Base-by-base conservation (phyloP, 768 basidiomycete species). In the Boletales sp. region DNA sequence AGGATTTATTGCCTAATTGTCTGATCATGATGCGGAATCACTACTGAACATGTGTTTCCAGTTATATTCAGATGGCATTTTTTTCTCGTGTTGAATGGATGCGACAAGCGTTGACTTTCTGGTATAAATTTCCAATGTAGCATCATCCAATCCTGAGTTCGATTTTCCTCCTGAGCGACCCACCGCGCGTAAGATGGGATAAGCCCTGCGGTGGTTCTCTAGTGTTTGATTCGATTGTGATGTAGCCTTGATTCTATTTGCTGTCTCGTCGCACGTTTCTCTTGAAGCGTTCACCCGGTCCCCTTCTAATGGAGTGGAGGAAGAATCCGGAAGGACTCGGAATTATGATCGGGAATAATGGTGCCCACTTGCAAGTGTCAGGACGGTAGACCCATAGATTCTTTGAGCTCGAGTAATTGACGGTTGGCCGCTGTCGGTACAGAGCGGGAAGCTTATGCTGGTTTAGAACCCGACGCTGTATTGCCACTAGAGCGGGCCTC, bases 1-100 rank as follows among this genome's bases (percentile, higher is more conserved):
- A 60, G 55, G 58, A 51, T 59, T 57, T 51, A 60, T 53, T 51
- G 24, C 37, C 38, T 31, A 18, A 47, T 60, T 48, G 41, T 60
- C 58, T 44, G 40, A 50, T 59, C 42, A 40, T 40, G 24, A 19
- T 46, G 40, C 34, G 13, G 50, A 42, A 59, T 17, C 54, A 54
- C 31, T n/a, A 29, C 49, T 62, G 52, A 58, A 45, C 62, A 51
- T 49, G 51, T 50, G 50, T 52, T 40, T 47, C 48, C 41, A 21
- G 46, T 47, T 27, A 27, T 44, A 43, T 50, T 48, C 50, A 52
- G 51, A 34, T 45, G 50, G 14, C 21, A 15, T 54, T 31, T 40
- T 47, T 45, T 41, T 36, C 35, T n/a, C 44, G 36, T 35, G 53
- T 35, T 57, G 42, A 30, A 46, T 49, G 10, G 49, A 37, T 52